Percentiles rank a stretch among this genome's conserved stretches.
These are phyloP conservation scores for Chloropicon primus DNA, from an alignment of 139 green algal species.

Conservation along the genomic window DNA sequence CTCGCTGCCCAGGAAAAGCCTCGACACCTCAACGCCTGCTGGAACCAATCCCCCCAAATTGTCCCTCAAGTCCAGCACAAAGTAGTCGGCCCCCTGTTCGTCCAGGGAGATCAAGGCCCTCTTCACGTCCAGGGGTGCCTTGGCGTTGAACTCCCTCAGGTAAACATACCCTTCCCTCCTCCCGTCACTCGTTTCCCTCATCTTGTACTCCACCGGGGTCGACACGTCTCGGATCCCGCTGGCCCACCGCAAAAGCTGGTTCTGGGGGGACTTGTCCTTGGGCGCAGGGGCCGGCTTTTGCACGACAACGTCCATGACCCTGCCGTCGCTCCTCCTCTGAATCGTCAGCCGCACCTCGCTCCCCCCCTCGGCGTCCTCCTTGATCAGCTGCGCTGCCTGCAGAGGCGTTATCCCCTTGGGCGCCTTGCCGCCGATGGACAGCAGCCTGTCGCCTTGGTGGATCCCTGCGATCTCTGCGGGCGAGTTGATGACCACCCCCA, in stretches of 20 bases:
- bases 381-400: not conserved
- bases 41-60: slow-evolving; percentile 91
- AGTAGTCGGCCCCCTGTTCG: slow-evolving; percentile 23
- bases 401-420: not conserved
- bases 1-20: slow-evolving; percentile 53
- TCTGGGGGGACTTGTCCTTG: too few species aligned
- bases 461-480: not conserved
- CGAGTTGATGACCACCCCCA: not conserved
- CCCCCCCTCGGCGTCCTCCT: not conserved
- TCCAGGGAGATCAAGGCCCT: not conserved
- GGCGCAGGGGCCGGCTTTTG: too few species aligned
- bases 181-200: not conserved
- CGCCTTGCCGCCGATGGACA: not conserved
- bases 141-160: not conserved
- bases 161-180: not conserved
- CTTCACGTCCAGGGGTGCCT: not conserved
- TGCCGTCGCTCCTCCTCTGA: not conserved
- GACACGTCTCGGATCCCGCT: not conserved
- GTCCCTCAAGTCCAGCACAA: slow-evolving; percentile 86
- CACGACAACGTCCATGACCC: not conserved
- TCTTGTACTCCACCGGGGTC: not conserved
- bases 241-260: not conserved
- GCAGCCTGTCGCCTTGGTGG: not conserved
- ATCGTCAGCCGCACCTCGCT: not conserved
- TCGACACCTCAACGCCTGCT: slow-evolving; percentile 70